phyloP scores from a whole-genome alignment of 2,329 filamentous ascomycete species.

The Chaetomiaceae sp. region DNA sequence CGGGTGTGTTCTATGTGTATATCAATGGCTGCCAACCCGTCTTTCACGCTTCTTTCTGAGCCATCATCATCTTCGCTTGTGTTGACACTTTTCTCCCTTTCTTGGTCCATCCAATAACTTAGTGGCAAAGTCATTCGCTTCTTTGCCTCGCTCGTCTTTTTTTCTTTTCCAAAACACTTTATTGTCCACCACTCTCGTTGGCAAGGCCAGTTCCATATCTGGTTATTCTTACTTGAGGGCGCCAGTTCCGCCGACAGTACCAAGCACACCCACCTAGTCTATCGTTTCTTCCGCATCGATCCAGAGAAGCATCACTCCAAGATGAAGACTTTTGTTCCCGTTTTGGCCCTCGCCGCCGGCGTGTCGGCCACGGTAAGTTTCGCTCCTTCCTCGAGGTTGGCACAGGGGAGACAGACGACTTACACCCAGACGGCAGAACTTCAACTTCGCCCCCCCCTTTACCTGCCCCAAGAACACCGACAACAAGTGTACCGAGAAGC shows the following conservation, averaged over 20 bases:
- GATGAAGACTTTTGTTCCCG: slow-evolving; percentile 49
- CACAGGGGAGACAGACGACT: too few species aligned
- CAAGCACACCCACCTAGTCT: slow-evolving; percentile 7
- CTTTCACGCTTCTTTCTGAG: slow-evolving; percentile 11
- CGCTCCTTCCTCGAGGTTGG: background rate
- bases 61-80: slow-evolving; percentile 20
- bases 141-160: slow-evolving; percentile 39
- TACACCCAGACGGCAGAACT: slow-evolving; percentile 22
- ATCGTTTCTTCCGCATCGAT: slow-evolving; percentile 14
- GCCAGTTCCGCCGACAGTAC: slow-evolving; percentile 18
- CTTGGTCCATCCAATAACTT: slow-evolving; percentile 12
- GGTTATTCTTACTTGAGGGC: slow-evolving; percentile 9
- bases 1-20: slow-evolving; percentile 17
- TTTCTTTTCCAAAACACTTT: slow-evolving; percentile 30
- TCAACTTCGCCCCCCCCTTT: slow-evolving; percentile 45
- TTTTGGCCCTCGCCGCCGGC: slow-evolving; percentile 49
- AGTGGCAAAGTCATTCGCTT: slow-evolving; percentile 55
- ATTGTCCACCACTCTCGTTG: slow-evolving; percentile 26
- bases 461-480: slow-evolving; percentile 65
- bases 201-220: slow-evolving; percentile 1
- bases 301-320: slow-evolving; percentile 13
- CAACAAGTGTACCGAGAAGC: slow-evolving; percentile 70
- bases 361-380: slow-evolving; percentile 41
- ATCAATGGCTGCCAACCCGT: slow-evolving; percentile 19
- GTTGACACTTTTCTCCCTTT: slow-evolving; percentile 25